Base-by-base conservation (phyloP, 2,329 filamentous ascomycete species). In the Monilinia aucupariae region DNA sequence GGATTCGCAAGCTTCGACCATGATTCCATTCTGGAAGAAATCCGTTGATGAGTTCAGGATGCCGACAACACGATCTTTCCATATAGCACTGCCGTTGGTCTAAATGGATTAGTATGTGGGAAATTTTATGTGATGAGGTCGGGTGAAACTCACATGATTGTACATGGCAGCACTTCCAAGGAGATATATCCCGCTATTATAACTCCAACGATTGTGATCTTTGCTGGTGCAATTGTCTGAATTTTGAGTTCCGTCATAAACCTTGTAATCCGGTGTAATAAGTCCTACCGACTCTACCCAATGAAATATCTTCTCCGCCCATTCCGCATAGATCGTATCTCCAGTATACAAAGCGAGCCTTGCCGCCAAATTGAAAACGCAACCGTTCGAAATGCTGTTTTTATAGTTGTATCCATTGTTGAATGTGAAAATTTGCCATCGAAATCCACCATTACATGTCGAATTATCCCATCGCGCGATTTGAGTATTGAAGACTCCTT, bases 341-440 rank as follows among this genome's bases (percentile, higher is more conserved):
- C 85, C 84, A 0, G 91, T 94, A 74, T 91, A 93, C 4, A 85
- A 79, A 0, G 87, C 89, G 4, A 92, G 79, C 5, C 89, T 84
- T 2, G 89, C 83, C 13, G 80, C 83, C 13, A 85, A 74, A 55
- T 84, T 81, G 72, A 85, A 85, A 74, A 85, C 83, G 61, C 81
- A 82, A 4, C 81, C 83, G 66, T 85, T 82, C 0, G 83, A 83
- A 64, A 85, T 84, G 27, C 82, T 81, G 66, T 85, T 85, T 70
- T 86, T 93, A 79, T 92, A 91, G 69, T 86, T 81, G 75, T 86
- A 96, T n/a, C 91, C 91, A 47, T 82, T 84, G 72, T 93, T 92
- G 78, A 89, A 91, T 1, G 82, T 79, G 72, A 88, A 92, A 52
- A 94, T 90, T 76, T 96, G 91, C 89, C 90, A 93, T 64, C 88